phyloP scores from a whole-genome alignment of 345 rosid species.

The Hirschfeldia incana region DNA sequence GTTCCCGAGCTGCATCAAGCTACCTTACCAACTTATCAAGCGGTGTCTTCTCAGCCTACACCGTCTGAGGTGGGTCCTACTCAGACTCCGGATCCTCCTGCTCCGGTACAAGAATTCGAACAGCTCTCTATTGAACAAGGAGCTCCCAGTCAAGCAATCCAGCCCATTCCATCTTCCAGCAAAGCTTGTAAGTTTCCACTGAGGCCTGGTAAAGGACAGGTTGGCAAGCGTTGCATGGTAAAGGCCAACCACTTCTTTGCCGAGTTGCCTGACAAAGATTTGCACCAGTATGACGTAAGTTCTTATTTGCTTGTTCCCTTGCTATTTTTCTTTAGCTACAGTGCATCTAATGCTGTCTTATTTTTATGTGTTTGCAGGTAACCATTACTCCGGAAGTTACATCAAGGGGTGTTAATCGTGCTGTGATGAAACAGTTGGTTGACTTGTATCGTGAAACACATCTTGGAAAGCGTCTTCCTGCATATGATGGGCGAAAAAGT shows the following conservation, averaged over 20 bases:
- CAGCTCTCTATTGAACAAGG: constrained; percentile 58
- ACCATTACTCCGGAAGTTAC: constrained; percentile 77
- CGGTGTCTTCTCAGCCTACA: constrained; percentile 54
- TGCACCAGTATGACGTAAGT: constrained; percentile 94
- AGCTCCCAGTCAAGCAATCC: constrained; percentile 57
- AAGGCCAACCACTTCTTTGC: constrained; percentile 98
- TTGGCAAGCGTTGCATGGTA: constrained; percentile 66
- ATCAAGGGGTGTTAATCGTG: constrained; percentile 82
- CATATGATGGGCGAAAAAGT: constrained; percentile 91
- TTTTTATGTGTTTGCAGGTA: constrained; percentile 46
- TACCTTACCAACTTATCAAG: no score
- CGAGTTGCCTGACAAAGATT: constrained; percentile 83
- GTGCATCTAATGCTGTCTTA: neutral
- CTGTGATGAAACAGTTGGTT: constrained; percentile 76
- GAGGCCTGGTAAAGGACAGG: constrained; percentile 75
- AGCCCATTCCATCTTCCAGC: constrained; percentile 67
- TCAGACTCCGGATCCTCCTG: constrained; percentile 46
- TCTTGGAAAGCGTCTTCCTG: constrained; percentile 92
- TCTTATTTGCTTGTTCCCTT: constrained; percentile 1
- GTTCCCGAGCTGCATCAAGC: constrained; percentile 98
- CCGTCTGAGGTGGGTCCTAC: constrained; percentile 60
- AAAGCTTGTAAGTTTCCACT: constrained; percentile 77
- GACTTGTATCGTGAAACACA: constrained; percentile 60
- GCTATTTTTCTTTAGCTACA: neutral
- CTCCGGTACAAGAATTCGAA: constrained; percentile 46